Conservation (phyloP, 1,139 yeast genomes). For the Diutina mesorugosa region DNA sequence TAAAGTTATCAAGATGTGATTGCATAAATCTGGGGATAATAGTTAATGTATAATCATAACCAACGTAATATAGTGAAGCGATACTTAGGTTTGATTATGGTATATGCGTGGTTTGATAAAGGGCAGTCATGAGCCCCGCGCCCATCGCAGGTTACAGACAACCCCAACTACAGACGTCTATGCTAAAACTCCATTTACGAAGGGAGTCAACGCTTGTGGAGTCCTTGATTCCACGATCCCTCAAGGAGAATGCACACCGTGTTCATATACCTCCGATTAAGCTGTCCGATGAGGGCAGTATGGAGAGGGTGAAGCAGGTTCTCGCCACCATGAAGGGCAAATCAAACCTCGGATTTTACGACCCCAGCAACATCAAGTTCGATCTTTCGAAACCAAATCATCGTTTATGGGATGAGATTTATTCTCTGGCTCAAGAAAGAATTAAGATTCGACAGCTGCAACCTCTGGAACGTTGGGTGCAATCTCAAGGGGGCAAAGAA, state of each 20-base stretch:
- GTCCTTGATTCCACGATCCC: background rate
- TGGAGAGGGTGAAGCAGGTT: background rate
- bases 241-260: background rate
- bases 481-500: background rate
- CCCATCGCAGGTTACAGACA: background rate
- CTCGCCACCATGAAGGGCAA: background rate
- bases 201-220: background rate
- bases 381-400: constrained; percentile 5
- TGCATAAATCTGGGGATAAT: background rate
- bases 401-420: constrained; percentile 8
- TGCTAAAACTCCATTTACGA: background rate
- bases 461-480: constrained; percentile 14
- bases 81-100: background rate
- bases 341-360: constrained; percentile 4
- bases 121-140: background rate
- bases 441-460: constrained; percentile 10
- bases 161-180: background rate
- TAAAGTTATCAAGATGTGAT: constrained; percentile 54
- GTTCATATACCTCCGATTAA: background rate
- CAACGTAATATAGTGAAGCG: no score
- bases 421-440: constrained; percentile 8
- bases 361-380: constrained; percentile 7
- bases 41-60: background rate
- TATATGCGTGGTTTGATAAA: background rate
- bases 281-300: background rate